Percentiles rank a stretch among this genome's conserved stretches.
phyloP scores from a whole-genome alignment of 495 filamentous ascomycete genomes.

The Talaromyces ruber region DNA sequence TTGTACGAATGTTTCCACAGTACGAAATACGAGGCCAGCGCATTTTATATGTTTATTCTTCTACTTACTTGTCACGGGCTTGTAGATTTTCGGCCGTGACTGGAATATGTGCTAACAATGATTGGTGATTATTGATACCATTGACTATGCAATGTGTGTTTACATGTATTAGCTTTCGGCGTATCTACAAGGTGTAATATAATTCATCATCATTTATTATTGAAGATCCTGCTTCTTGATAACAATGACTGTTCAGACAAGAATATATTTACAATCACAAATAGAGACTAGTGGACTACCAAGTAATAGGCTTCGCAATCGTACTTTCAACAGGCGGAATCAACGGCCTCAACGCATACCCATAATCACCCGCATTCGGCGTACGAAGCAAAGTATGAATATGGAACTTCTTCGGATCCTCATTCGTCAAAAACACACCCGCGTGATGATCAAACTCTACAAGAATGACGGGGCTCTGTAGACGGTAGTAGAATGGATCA shows the following conservation, averaged over 20 bases:
- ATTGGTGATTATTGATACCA: background rate
- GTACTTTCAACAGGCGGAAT: conserved; percentile 30
- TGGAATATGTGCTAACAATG: background rate
- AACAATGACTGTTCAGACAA: too few species aligned
- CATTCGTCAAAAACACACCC: conserved; percentile 67
- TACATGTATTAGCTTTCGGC: background rate
- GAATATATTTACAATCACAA: background rate
- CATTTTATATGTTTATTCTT: background rate
- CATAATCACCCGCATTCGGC: conserved; percentile 71
- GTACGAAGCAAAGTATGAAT: conserved; percentile 63
- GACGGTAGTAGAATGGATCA: conserved; percentile 67
- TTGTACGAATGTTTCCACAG: background rate
- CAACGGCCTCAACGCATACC: conserved; percentile 40
- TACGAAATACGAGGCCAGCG: background rate
- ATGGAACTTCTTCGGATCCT: conserved; percentile 66
- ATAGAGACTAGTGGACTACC: conserved; percentile 14
- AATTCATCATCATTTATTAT: too few species aligned
- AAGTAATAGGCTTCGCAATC: conserved; percentile 34
- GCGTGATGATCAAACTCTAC: conserved; percentile 76
- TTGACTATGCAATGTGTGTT: background rate
- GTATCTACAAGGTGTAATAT: too few species aligned
- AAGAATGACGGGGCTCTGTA: conserved; percentile 65
- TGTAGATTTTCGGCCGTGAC: background rate
- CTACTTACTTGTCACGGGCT: background rate
- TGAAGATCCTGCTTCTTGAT: background rate